Conservation (phyloP, 441 rosid species). For the Croton laevigatus region DNA sequence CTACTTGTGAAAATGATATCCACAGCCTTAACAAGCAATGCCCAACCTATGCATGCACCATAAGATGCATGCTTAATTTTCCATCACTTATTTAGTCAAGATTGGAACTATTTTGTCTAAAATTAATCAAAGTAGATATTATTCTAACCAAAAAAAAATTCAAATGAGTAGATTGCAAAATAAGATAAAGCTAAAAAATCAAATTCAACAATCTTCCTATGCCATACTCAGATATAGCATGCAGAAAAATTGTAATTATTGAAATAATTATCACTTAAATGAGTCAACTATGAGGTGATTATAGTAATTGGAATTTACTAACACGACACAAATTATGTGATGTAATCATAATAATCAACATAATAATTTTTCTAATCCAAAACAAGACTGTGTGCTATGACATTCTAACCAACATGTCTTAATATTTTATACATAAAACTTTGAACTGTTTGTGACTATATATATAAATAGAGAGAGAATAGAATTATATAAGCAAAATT, state of each 20-base stretch:
- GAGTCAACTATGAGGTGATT: slow-evolving; percentile 15
- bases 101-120: no score
- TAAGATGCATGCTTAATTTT: no score
- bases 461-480: no score
- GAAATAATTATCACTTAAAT: slow-evolving; percentile 7
- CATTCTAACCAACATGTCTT: slow-evolving; percentile 12
- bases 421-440: not conserved
- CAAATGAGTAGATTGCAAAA: no score
- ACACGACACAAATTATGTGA: slow-evolving; percentile 15
- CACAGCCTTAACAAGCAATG: slow-evolving; percentile 13
- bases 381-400: not conserved
- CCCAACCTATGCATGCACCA: not conserved
- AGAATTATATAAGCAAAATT: no score
- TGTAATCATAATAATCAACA: slow-evolving; percentile 23
- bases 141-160: no score
- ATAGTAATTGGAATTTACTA: no score
- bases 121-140: no score
- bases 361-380: not conserved
- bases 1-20: slow-evolving; percentile 23
- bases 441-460: no score
- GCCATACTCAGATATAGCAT: not conserved
- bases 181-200: no score
- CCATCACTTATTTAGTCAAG: no score
- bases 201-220: no score
- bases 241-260: slow-evolving; percentile 1